Evolutionary conservation across 2,329 filamentous ascomycete genomes (phyloP).

Genomic region (Calonectria pseudoreteaudii): DNA sequence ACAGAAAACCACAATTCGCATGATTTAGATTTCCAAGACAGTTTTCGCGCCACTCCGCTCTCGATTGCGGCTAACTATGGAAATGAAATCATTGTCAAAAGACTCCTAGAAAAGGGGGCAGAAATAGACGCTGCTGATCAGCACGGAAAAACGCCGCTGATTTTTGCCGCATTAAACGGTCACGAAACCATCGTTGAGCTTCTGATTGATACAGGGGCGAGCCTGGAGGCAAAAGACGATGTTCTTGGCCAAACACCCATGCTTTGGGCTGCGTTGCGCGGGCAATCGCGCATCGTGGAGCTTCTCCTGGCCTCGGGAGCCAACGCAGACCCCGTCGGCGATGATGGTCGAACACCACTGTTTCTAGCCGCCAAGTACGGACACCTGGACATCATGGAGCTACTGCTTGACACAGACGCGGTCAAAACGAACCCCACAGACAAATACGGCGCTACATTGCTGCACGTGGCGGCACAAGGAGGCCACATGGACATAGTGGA

Average conservation of each 20-base stretch:
- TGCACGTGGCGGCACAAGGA: neutral
- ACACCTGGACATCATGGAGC: neutral
- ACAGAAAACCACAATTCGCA: neutral
- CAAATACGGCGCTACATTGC: neutral
- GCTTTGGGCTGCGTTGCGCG: neutral
- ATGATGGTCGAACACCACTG: neutral
- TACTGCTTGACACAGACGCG: neutral
- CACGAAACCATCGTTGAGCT: neutral
- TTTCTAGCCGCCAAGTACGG: neutral
- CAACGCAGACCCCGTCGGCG: neutral
- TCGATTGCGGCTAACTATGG: neutral
- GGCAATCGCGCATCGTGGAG: neutral
- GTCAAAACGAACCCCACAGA: neutral
- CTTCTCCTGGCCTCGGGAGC: neutral
- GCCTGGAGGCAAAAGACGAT: neutral
- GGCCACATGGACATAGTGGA: neutral
- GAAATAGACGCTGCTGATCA: neutral
- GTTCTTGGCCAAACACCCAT: neutral
- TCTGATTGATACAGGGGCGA: neutral
- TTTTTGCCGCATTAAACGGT: neutral
- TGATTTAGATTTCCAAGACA: neutral
- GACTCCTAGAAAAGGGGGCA: neutral
- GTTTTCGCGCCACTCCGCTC: neutral
- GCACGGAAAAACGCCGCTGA: neutral
- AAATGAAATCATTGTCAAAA: neutral